Base-by-base conservation (phyloP, 495 filamentous ascomycete genomes). In the Penicillium crystallinum region DNA sequence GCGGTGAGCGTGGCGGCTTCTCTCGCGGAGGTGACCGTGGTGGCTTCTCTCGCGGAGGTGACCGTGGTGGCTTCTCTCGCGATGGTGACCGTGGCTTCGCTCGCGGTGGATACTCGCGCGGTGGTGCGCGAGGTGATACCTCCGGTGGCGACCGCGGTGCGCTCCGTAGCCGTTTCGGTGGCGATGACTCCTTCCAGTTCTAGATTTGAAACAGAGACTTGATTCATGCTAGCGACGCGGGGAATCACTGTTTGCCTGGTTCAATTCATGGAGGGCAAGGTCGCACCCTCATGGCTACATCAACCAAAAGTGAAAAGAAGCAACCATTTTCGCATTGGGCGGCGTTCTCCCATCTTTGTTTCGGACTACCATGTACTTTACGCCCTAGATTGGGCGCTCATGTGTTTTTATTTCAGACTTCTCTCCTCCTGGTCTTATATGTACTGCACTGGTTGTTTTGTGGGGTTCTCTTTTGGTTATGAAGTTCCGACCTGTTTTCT, bases 371-470 rank as follows among this genome's bases (percentile, higher is more conserved):
- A 38, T 63, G 52, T 57, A 57, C 35, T 40, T 55, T 57, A 60
- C 42, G 4, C 48, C 48, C 29, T 41, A 14, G 18, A 4, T 49
- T 45, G 27, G 42, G 37, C 41, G 17, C 23, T 46, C 33, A 31
- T 55, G 38, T 55, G 23, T 57, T 55, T 53, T 29, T 52, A 33
- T 40, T 52, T 48, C 45, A 29, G 30, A 49, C 62, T 65, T 65
- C 62, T 65, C 62, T 48, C 41, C 62, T 65, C 59, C 4, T 37
- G 58, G 57, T 63, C 41, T 60, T 60, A 53, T 52, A n/a, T n/a
- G n/a, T n/a, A 49, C 38, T 50, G 25, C 35, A 25, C 11, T 36
- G 18, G 39, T 25, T 55, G 29, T 29, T 53, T 42, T 45, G 42
- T 25, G 34, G 42, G 42, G 38, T 55, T 27, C 18, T 36, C 22